phyloP scores from a whole-genome alignment of 2,329 filamentous ascomycete species.

The Dactylellina cionopaga region DNA sequence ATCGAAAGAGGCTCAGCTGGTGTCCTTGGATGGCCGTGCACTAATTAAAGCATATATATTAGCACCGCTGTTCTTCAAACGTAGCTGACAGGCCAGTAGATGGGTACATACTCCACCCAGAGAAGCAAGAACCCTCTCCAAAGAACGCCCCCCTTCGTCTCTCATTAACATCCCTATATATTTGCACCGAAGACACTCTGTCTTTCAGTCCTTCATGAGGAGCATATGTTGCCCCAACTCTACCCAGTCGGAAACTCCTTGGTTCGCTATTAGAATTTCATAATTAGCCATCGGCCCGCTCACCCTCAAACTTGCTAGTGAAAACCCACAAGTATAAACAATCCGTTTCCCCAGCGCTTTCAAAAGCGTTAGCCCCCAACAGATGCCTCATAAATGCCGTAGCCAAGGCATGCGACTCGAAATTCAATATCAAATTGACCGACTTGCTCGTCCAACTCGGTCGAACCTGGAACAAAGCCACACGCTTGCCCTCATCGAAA shows the following conservation, averaged over 20 bases:
- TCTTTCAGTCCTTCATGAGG: constrained; percentile 50
- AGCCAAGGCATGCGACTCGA: constrained; percentile 34
- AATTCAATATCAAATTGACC: constrained; percentile 50
- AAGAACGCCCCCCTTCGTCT: constrained; percentile 34
- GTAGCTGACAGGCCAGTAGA: neutral
- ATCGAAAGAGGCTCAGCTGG: constrained; percentile 38
- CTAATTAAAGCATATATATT: constrained; percentile 3
- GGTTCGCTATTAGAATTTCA: constrained; percentile 28
- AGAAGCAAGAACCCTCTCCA: constrained; percentile 43
- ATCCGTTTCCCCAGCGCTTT: constrained; percentile 41
- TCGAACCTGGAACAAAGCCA: constrained; percentile 33
- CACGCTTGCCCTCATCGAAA: constrained; percentile 46
- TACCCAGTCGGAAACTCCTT: constrained; percentile 39
- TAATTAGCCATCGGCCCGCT: neutral
- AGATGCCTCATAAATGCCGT: constrained; percentile 48
- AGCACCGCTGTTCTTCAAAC: too few species aligned
- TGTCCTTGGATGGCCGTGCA: constrained; percentile 42
- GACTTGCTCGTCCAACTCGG: constrained; percentile 40
- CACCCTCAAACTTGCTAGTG: neutral
- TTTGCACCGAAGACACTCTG: constrained; percentile 31
- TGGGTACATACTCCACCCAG: constrained; percentile 51
- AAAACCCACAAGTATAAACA: constrained; percentile 47
- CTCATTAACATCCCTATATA: constrained; percentile 50
- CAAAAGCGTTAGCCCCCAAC: constrained; percentile 29
- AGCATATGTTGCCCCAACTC: constrained; percentile 26